phyloP scores from a whole-genome alignment of 345 rosid species.

The Arabidopsis thaliana region TAIR10.1 NC_003071.7:17525501-17526000 shows the following conservation, averaged over 20 bases:
- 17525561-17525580: slow-evolving; percentile 4
- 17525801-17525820: not conserved
- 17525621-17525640: not conserved
- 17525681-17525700: not conserved
- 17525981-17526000: slow-evolving; percentile 11
- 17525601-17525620: not conserved
- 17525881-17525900: not conserved
- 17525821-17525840: not conserved
- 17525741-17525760: not conserved
- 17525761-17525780: not conserved
- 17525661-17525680: not conserved
- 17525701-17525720: slow-evolving; percentile 9
- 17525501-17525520: slow-evolving; percentile 2
- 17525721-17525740: not conserved
- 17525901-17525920: slow-evolving; percentile 22
- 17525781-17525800: slow-evolving; percentile 13
- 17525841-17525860: slow-evolving; percentile 27
- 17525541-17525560: slow-evolving; percentile 20
- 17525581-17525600: not conserved
- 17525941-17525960: slow-evolving; percentile 11
- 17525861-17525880: not conserved
- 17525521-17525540: not conserved
- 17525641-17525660: too few species aligned
- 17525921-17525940: slow-evolving; percentile 9
- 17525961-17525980: not conserved